Base-by-base conservation (phyloP, 139 green algal genomes). In the Volvox reticuliferus region DNA sequence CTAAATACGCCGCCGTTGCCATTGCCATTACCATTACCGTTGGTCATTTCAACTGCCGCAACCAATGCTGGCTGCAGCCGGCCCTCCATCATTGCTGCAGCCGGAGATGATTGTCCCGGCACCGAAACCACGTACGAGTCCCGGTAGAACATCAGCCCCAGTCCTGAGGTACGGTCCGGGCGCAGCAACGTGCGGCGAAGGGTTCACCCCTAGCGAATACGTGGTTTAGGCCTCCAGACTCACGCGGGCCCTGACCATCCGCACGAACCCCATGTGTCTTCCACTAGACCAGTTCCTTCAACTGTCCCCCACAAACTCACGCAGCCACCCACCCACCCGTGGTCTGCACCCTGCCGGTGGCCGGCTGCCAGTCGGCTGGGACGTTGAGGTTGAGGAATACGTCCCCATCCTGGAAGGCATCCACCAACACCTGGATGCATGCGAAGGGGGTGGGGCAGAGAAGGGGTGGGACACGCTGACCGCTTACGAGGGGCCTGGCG, bases 341-440 rank as follows among this genome's bases (percentile, higher is more conserved):
- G 83, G 83, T 89, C 83, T 89, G 83, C 36, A 89, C 65, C 0
- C 13, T 44, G 24, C 65, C 63, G 9, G 12, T 33, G 20, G 33
- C 67, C 24, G 36, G 36, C 67, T 89, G 83, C 67, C 67, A 89
- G 67, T 80, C 33, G 16, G 65, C 67, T 0, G 83, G 83, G 36
- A 89, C 83, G 36, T 89, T 89, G 83, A 89, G 83, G 83, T 89
- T 89, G 35, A 89, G 83, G 83, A 81, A 89, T 0, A 89, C 35
- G 83, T 89, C 83, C 6, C 83, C 83, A 24, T 80, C 83, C 30
- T 12, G 36, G 26, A 89, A 89, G 35, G 83, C 83, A 37, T 89
- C 83, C 67, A 89, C 26, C 83, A 89, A 68, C 67, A 89, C 67
- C 63, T 79, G 80, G 35, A 32, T 37, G 78, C 30, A 24, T 35